phyloP scores from a whole-genome alignment of 495 filamentous ascomycete species.

The Penicillium dipodomyicola region DNA sequence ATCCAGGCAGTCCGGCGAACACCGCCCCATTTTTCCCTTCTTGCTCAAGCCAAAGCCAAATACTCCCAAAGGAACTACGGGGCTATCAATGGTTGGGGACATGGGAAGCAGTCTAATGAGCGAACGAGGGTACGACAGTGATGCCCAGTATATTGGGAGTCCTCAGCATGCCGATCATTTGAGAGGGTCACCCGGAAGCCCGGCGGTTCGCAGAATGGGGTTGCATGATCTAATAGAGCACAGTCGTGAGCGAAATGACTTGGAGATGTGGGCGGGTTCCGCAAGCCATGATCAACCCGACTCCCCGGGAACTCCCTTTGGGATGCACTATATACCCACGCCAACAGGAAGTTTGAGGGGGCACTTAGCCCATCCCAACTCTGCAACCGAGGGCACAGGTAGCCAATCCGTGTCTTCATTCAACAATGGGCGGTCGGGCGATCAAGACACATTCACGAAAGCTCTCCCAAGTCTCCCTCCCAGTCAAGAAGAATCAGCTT shows the following conservation, averaged over 20 bases:
- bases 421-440: not conserved
- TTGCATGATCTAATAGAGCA: slow-evolving; percentile 24
- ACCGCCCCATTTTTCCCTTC: slow-evolving; percentile 24
- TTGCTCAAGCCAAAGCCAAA: slow-evolving; percentile 22
- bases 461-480: slow-evolving; percentile 16
- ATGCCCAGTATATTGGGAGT: slow-evolving; percentile 41
- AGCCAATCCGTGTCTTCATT: not conserved
- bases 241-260: slow-evolving; percentile 20
- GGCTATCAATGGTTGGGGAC: slow-evolving; percentile 18
- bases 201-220: slow-evolving; percentile 12
- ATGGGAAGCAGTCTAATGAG: slow-evolving; percentile 41
- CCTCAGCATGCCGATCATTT: slow-evolving; percentile 23
- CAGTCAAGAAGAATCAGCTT: slow-evolving; percentile 1
- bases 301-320: slow-evolving; percentile 12
- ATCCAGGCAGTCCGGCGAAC: slow-evolving; percentile 15
- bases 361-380: not conserved
- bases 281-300: not conserved
- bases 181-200: slow-evolving; percentile 7
- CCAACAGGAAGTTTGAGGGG: slow-evolving; percentile 13
- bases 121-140: slow-evolving; percentile 46
- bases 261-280: slow-evolving; percentile 12
- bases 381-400: not conserved
- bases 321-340: slow-evolving; percentile 20
- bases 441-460: not conserved
- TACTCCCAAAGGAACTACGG: slow-evolving; percentile 5